Percentiles rank a stretch among this genome's conserved stretches.
phyloP scores from a whole-genome alignment of 257 asterid species.

The Solanum sejunctum region DNA sequence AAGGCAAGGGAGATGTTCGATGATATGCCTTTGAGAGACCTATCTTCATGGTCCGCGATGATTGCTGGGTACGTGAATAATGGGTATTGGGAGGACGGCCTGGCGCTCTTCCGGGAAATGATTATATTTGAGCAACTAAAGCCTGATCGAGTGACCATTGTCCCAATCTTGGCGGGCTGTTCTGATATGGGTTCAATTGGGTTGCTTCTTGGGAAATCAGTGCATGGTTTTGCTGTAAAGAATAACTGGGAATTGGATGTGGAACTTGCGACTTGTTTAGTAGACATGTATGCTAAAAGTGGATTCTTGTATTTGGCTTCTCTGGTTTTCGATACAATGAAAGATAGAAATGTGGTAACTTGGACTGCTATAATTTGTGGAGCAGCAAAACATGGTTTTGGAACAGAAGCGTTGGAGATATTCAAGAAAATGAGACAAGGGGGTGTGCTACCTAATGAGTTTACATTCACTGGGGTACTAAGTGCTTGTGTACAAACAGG shows the following conservation, averaged over 20 bases:
- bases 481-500: slow-evolving; percentile 51
- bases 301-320: slow-evolving; percentile 39
- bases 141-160: slow-evolving; percentile 44
- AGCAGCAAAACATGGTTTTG: slow-evolving; percentile 36
- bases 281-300: slow-evolving; percentile 58
- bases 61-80: slow-evolving; percentile 33
- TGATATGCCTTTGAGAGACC: slow-evolving; percentile 27
- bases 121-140: slow-evolving; percentile 1
- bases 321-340: slow-evolving; percentile 26
- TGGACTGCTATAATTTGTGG: slow-evolving; percentile 65
- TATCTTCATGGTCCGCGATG: slow-evolving; percentile 51
- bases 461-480: slow-evolving; percentile 59
- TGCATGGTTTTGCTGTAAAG: slow-evolving; percentile 35
- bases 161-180: slow-evolving; percentile 33
- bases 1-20: slow-evolving; percentile 15
- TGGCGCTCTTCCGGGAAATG: slow-evolving; percentile 39
- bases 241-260: slow-evolving; percentile 39
- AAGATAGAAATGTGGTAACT: slow-evolving; percentile 29
- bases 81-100: slow-evolving; percentile 25
- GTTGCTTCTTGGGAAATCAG: slow-evolving; percentile 36
- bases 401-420: slow-evolving; percentile 25
- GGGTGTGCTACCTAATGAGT: slow-evolving; percentile 40
- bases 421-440: slow-evolving; percentile 42
- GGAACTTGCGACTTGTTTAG: slow-evolving; percentile 36
- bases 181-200: slow-evolving; percentile 39